Percentiles rank a stretch among this genome's conserved stretches.
Conservation (phyloP, 129 eudicot genomes). For the Flaveria sonorensis region DNA sequence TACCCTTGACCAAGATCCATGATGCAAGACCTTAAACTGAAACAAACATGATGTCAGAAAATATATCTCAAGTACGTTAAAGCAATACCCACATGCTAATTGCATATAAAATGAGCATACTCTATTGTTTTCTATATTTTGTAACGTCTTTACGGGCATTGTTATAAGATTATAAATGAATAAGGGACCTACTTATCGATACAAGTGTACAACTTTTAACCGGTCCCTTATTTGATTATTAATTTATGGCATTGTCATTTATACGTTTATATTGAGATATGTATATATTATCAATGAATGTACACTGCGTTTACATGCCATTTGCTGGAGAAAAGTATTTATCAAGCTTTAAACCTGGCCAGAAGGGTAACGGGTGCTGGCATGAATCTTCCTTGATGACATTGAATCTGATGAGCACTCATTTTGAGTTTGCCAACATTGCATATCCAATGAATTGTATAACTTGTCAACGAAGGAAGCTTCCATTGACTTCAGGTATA, state of each 20-base stretch:
- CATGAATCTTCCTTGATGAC: constrained; percentile 39
- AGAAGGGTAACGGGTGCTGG: constrained; percentile 31
- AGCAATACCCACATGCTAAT: too few relatives aligned
- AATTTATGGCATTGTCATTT: background rate
- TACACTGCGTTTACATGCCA: background rate
- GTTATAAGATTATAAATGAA: too few relatives aligned
- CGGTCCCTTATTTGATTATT: too few relatives aligned
- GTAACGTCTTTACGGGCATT: too few relatives aligned
- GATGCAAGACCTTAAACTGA: constrained; percentile 61
- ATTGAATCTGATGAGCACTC: constrained; percentile 30
- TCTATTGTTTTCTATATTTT: too few relatives aligned
- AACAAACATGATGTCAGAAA: background rate
- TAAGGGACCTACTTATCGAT: too few relatives aligned
- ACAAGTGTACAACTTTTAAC: too few relatives aligned
- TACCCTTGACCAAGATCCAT: constrained; percentile 58
- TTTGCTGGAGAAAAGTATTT: background rate
- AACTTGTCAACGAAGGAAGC: constrained; percentile 66
- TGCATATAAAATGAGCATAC: too few relatives aligned
- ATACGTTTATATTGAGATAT: background rate
- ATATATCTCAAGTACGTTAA: background rate
- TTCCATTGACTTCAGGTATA: constrained; percentile 81
- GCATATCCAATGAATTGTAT: constrained; percentile 49
- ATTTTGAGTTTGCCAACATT: constrained; percentile 38
- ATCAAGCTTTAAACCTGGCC: constrained; percentile 46
- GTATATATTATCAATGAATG: background rate